Evolutionary conservation across 2,329 filamentous ascomycete genomes (phyloP), one percentile per base, ranked within the genome.

Genomic region (Hymenoscyphus scutula): DNA sequence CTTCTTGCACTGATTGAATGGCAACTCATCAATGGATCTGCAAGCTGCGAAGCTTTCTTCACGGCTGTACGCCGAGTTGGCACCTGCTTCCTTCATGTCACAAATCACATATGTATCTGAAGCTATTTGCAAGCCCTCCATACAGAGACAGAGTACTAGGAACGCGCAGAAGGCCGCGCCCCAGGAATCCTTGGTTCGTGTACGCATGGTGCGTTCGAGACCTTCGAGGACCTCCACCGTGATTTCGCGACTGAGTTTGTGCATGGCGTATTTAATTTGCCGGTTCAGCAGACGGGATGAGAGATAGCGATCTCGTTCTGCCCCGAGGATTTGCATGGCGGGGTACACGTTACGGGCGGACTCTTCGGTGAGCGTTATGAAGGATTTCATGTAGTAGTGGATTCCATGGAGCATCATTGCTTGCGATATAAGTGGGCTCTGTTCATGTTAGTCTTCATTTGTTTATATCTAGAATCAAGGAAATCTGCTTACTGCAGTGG

Each of bases 251-350:
- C 68, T 66, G 17, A 70, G 45, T 45, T 63, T 67, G 38, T 69
- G 65, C 64, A 70, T 68, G 29, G 62, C 62, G 27, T 66, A 60
- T 56, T 71, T 71, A 6, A 71, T 60, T 48, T 70, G 69, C 3
- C 69, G 66, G 41, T 66, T 68, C 2, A 71, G 62, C 27, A 71
- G 68, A n/a, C 69, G 63, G 2, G 67, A 70, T 1, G 65, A 68
- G 29, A 66, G 59, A 25, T 65, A 68, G 6, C 56, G 56, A 23
- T 64, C 63, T 32, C 45, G 29, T 2, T 63, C 53, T 5, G 56
- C 60, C 17, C 58, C 61, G 19, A 41, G 60, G 15, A 53, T 32
- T 29, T 56, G 23, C 38, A 66, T 38, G 2, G 27, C 54, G 27
- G 58, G 51, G 51, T 62, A 66, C 30, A 70, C 59, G 11, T 59